A percentile compares a stretch with the other conserved stretches of the same genome.
Evolutionary conservation across 345 rosid genomes (phyloP).

Genomic region (Eucalyptus curtisii): DNA sequence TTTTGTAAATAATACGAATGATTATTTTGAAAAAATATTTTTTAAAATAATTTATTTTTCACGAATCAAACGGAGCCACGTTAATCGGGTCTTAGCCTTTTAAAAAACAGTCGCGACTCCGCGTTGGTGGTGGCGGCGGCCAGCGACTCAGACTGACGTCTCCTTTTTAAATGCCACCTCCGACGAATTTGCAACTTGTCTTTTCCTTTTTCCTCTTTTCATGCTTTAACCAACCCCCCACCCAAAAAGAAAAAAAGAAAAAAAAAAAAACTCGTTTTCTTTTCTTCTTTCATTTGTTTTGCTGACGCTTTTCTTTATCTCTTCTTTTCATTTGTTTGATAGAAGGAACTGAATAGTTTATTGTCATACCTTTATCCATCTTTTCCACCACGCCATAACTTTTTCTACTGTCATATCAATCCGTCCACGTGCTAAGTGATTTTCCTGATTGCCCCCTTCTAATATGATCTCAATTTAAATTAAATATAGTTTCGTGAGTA

Average conservation of each 20-base stretch:
- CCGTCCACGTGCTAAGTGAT: background rate
- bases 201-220: background rate
- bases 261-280: background rate
- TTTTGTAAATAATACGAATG: background rate
- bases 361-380: background rate
- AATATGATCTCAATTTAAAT: background rate
- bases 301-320: background rate
- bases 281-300: background rate
- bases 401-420: background rate
- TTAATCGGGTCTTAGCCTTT: background rate
- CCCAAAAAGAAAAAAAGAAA: no score
- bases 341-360: background rate
- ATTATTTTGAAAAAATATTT: background rate
- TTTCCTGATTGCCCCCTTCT: background rate
- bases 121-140: background rate
- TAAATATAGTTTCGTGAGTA: background rate
- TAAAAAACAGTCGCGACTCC: background rate
- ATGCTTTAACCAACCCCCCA: background rate
- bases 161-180: background rate
- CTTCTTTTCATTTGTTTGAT: background rate
- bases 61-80: accelerated
- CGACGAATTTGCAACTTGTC: background rate
- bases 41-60: background rate
- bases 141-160: background rate
- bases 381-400: background rate